Percentiles rank a stretch among this genome's conserved stretches.
Evolutionary conservation across 2,329 filamentous ascomycete genomes (phyloP).

Genomic region (Podosphaera aphanis): DNA sequence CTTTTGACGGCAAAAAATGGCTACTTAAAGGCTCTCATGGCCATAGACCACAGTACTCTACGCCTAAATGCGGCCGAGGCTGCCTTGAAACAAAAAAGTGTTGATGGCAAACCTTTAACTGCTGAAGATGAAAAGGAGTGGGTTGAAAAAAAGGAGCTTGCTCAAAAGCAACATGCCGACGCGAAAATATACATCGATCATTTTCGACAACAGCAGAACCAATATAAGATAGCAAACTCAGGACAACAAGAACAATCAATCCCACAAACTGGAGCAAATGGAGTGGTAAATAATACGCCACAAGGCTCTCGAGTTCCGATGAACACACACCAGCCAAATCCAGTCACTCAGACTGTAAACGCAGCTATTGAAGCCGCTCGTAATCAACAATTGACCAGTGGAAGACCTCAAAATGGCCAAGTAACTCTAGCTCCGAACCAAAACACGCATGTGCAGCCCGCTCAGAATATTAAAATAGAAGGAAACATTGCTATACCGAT

Average conservation of each 20-base stretch:
- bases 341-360: slow-evolving; percentile 16
- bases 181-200: slow-evolving; percentile 25
- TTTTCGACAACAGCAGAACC: slow-evolving; percentile 20
- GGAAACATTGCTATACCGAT: slow-evolving; percentile 9
- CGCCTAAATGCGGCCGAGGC: slow-evolving; percentile 22
- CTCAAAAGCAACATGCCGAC: slow-evolving; percentile 23
- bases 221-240: slow-evolving; percentile 12
- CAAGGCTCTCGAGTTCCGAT: slow-evolving; percentile 10
- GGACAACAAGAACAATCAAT: slow-evolving; percentile 5
- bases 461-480: slow-evolving; percentile 13
- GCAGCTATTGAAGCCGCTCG: slow-evolving; percentile 16
- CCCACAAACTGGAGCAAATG: not conserved
- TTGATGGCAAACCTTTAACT: slow-evolving; percentile 21
- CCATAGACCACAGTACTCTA: slow-evolving; percentile 24
- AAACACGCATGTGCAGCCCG: slow-evolving; percentile 6
- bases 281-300: not conserved
- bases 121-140: slow-evolving; percentile 25
- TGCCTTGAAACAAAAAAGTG: slow-evolving; percentile 20
- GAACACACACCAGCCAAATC: slow-evolving; percentile 12
- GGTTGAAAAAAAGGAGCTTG: slow-evolving; percentile 21
- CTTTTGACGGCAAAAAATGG: slow-evolving; percentile 23
- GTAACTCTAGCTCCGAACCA: slow-evolving; percentile 7
- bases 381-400: slow-evolving; percentile 15
- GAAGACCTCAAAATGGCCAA: slow-evolving; percentile 9
- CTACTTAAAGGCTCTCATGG: slow-evolving; percentile 24